Base-by-base conservation (phyloP, 164 flowering plant species). In the Vitis riparia region DNA sequence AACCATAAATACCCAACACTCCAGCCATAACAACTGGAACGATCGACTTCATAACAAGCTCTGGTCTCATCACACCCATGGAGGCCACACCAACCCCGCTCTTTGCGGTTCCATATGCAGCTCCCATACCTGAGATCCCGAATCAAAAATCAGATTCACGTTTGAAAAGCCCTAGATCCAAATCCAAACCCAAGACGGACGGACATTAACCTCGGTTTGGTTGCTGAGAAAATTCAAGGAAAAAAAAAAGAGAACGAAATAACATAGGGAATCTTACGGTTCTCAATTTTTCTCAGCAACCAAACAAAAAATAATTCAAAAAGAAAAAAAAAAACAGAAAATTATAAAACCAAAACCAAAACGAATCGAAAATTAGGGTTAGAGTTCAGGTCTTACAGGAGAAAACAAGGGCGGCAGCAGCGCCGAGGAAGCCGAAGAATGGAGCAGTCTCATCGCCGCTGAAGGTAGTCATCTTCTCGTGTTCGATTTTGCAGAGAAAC, bases 1-100 rank as follows among this genome's bases (percentile, higher is more conserved):
- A 65, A 6, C 97, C 94, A 64, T 89, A 91, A 67, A 91, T 91
- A 75, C 97, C 97, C 73, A 91, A 76, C 47, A 91, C 97, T 67
- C 94, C 97, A 65, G 97, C 97, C 97, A 91, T 91, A 68, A 91
- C 97, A 55, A 91, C 97, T 13, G 97, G 97, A 15, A 89, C 97
- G 66, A 91, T 89, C 65, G 97, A 91, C 65, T 91, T 91, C 94
- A 89, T 89, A 77, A 91, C 97, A 27, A 91, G 79, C 81, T 91
- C 97, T 15, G 97, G 97, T 76, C 97, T 86, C 97, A 91, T 91
- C 69, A 91, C 97, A 0, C 97, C 94, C 97, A 89, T 91, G 8
- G 97, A 91, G 27, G 94, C 97, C 63, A 91, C 94, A 12, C 97
- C 97, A 2, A 91, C 97, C 11, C 97, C 97, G 60, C 94, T 91